phyloP scores from a whole-genome alignment of 2,329 filamentous ascomycete species.

The Botrytis sinoallii region DNA sequence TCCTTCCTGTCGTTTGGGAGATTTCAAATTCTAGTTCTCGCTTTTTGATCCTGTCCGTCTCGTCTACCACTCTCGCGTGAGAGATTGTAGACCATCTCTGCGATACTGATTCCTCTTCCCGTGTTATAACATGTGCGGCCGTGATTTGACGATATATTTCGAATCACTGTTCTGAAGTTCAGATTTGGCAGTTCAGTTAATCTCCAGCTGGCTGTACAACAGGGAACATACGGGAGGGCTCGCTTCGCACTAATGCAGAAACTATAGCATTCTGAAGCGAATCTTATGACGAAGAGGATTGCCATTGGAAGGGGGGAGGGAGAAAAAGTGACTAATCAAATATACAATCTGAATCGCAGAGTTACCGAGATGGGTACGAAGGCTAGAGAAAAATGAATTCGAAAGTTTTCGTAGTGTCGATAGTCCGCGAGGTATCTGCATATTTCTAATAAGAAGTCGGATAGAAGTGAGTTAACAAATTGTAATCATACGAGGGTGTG shows the following conservation, averaged over 20 bases:
- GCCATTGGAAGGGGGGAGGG: neutral
- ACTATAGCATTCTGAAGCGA: neutral
- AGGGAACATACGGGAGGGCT: neutral
- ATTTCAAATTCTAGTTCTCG: neutral
- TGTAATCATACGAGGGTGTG: neutral
- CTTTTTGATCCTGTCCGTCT: neutral
- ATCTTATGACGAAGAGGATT: neutral
- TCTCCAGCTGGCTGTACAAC: neutral
- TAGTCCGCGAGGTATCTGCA: too few species aligned
- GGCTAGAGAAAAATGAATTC: neutral
- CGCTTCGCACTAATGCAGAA: neutral
- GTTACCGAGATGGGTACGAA: neutral
- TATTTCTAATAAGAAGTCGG: accelerated
- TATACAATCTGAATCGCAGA: neutral
- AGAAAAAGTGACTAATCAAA: neutral
- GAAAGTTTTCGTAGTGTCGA: neutral
- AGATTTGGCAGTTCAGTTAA: neutral
- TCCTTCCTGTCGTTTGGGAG: too few species aligned
- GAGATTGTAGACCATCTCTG: neutral
- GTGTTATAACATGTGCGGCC: neutral
- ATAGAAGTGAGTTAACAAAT: neutral
- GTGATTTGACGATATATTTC: neutral
- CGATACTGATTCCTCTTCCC: neutral
- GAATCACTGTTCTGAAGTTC: neutral
- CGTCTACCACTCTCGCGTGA: too few species aligned